Conservation (phyloP, 106 monocot species). For the Xerophyta viscosa region DNA sequence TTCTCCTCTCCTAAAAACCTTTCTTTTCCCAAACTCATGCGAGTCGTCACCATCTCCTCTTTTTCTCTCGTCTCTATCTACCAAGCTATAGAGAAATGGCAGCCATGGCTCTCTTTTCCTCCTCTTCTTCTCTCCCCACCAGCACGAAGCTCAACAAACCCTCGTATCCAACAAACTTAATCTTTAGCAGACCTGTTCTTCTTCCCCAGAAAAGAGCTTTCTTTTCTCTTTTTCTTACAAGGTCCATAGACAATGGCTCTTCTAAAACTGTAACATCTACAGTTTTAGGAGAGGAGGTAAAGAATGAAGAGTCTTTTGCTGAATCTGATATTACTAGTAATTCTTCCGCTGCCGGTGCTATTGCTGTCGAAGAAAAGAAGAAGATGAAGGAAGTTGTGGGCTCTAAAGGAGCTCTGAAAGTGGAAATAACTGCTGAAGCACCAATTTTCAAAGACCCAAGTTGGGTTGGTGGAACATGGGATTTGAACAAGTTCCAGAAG, state of each 20-base stretch:
- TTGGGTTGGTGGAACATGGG: constrained; percentile 73
- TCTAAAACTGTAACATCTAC: background rate
- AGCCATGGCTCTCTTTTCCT: background rate
- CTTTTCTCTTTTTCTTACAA: background rate
- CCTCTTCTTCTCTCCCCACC: background rate
- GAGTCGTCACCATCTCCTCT: too few species aligned
- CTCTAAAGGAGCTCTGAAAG: constrained; percentile 3
- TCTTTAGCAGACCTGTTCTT: background rate
- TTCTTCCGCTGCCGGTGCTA: background rate
- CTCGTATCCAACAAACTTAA: background rate
- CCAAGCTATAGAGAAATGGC: background rate
- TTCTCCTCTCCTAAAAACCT: too few species aligned
- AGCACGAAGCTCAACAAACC: background rate
- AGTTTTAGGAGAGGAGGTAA: background rate
- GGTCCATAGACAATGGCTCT: background rate
- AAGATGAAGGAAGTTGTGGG: background rate
- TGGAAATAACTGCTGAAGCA: background rate
- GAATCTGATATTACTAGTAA: too few species aligned
- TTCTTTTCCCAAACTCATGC: too few species aligned
- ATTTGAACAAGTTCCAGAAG: constrained; percentile 49
- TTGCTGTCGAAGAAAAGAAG: background rate
- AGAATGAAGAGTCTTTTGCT: too few species aligned
- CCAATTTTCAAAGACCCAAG: constrained; percentile 44
- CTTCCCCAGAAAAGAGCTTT: background rate
- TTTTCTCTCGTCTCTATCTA: too few species aligned